Evolutionary conservation across 2,329 filamentous ascomycete species (phyloP), one percentile per base, ranked within the genome.

Genomic region (Diaporthe australafricana): DNA sequence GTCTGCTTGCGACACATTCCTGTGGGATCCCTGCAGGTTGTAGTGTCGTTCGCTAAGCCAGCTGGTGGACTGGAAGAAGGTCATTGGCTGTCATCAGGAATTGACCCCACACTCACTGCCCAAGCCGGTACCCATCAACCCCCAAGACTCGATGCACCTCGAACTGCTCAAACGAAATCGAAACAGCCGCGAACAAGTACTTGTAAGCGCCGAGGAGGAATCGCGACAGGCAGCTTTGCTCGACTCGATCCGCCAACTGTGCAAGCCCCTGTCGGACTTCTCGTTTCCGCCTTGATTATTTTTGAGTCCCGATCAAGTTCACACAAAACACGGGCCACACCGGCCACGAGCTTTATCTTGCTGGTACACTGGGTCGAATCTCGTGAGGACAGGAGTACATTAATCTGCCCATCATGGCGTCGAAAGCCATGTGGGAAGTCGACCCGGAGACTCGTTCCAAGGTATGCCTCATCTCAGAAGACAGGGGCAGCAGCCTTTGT

Each of bases 401-500:
- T 32, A 30, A 55, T 38, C 48, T 71, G 72, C 71, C 76, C 76
- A 78, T 76, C 70, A 90, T 91, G 89, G 85, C 89, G 76, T 87
- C 90, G 80, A 96, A 95, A 84, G 90, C 88, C 77, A 96, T 98
- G 93, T 99, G 96, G 96, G 96, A 99, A 86, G 95, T 99, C 76
- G 96, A 99, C 84, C 96, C 96, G 62, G 96, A 98, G 87, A 98
- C 96, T 74, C 91, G 94, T 84, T 94, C 93, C 80, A 98, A 98
- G 91, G 95, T 97, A 57, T 27, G 66, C 55, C 68, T 62, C 35
- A 47, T 22, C 53, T 40, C 48, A 22, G 32, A 17, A 16, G n/a
- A 14, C 14, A 30, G 22, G 20, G 16, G 57, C 14, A 22, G 40
- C 35, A 47, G 55, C 42, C 3, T 35, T n/a, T n/a, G 4, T 32